A percentile compares a stretch with the other conserved stretches of the same genome.
These are phyloP conservation scores for Draba incana DNA, from an alignment of 345 rosid species.

Conservation along the genomic window DNA sequence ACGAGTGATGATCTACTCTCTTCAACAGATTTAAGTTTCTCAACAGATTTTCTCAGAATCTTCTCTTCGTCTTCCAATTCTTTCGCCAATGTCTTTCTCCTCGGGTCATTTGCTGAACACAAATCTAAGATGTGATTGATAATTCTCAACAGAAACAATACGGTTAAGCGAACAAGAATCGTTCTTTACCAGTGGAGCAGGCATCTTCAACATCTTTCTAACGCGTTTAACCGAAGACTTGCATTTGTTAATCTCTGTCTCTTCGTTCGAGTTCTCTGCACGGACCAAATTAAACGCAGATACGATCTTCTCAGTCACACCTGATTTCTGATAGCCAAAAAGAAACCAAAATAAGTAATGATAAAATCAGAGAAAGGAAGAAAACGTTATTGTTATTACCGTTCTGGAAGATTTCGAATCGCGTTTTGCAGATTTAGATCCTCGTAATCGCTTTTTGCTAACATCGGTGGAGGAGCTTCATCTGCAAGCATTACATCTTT, in stretches of 20 bases:
- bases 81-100: slow-evolving; percentile 58
- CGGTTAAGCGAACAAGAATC: not conserved
- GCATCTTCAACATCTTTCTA: slow-evolving; percentile 67
- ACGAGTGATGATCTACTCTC: slow-evolving; percentile 64
- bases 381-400: slow-evolving; percentile 45
- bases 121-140: not conserved
- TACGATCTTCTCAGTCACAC: slow-evolving; percentile 80
- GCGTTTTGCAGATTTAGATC: slow-evolving; percentile 70
- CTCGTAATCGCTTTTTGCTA: slow-evolving; percentile 67
- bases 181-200: slow-evolving; percentile 55
- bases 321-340: slow-evolving; percentile 57
- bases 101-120: slow-evolving; percentile 59
- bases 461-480: slow-evolving; percentile 72
- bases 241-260: slow-evolving; percentile 71
- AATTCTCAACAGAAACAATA: not conserved
- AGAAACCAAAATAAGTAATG: not conserved
- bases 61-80: slow-evolving; percentile 77
- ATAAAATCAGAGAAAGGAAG: not conserved
- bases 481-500: slow-evolving; percentile 77
- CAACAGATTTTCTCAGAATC: slow-evolving; percentile 61
- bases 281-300: slow-evolving; percentile 68
- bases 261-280: slow-evolving; percentile 68
- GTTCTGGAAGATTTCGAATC: slow-evolving; percentile 78
- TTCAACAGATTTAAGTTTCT: slow-evolving; percentile 78
- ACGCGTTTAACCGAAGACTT: slow-evolving; percentile 61